These are phyloP conservation scores for Cyamopsis tetragonoloba DNA, from an alignment of 306 rosid genomes.

Conservation along the genomic window DNA sequence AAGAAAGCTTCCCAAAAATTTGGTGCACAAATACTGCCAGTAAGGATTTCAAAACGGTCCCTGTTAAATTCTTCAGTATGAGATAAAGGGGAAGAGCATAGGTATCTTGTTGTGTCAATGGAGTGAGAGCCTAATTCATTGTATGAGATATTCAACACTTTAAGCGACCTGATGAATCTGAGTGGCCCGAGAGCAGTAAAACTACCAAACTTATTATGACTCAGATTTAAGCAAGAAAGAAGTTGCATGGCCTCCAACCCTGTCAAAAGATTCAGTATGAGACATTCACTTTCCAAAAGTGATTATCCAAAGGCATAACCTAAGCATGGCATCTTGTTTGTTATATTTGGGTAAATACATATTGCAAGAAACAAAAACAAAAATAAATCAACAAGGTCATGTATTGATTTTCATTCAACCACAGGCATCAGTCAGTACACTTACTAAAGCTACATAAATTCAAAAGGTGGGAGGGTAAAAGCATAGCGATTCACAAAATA, in stretches of 20 bases:
- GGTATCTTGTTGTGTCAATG: slow-evolving; percentile 67
- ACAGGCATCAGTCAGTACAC: not conserved
- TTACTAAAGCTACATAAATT: not conserved
- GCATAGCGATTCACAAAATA: not conserved
- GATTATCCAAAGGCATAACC: not conserved
- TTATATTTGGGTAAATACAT: not conserved
- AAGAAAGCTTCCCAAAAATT: slow-evolving; percentile 72
- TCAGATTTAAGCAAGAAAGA: slow-evolving; percentile 68
- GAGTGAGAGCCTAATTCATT: slow-evolving; percentile 72
- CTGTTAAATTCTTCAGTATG: slow-evolving; percentile 58
- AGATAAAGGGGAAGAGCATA: slow-evolving; percentile 67
- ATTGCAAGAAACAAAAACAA: not conserved
- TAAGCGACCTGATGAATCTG: slow-evolving; percentile 55
- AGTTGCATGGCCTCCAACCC: slow-evolving; percentile 94
- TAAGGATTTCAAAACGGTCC: slow-evolving; percentile 35
- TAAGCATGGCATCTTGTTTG: not conserved
- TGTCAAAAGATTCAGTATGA: slow-evolving; percentile 39
- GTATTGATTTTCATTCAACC: slow-evolving; percentile 17
- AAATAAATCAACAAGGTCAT: not conserved
- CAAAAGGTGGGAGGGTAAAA: not conserved
- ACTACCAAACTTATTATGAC: slow-evolving; percentile 66
- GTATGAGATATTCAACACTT: slow-evolving; percentile 60
- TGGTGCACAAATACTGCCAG: slow-evolving; percentile 25
- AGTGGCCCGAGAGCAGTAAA: slow-evolving; percentile 72
- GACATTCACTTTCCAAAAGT: not conserved